These are phyloP conservation scores for Alternaria ethzedia DNA, from an alignment of 2,329 filamentous ascomycete species.

Conservation along the genomic window DNA sequence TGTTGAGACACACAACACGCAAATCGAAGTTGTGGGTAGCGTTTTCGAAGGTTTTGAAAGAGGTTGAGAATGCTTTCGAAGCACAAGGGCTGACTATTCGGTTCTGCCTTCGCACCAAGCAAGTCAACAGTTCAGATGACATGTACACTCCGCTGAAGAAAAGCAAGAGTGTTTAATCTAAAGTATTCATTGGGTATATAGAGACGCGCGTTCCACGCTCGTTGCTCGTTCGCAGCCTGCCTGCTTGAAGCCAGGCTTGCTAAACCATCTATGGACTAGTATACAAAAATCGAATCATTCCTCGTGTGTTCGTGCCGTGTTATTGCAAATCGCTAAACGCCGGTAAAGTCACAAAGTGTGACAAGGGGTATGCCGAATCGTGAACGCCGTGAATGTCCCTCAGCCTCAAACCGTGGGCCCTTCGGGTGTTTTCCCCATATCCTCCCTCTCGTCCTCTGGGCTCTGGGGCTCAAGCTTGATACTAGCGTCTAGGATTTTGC, in stretches of 20 bases:
- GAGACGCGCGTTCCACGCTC: background rate
- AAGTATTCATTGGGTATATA: background rate
- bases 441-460: constrained; percentile 16
- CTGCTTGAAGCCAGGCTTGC: background rate
- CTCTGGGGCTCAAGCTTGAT: constrained; percentile 9
- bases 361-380: background rate
- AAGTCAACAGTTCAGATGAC: background rate
- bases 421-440: constrained; percentile 21
- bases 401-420: constrained; percentile 6
- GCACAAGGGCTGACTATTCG: background rate
- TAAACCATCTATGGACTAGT: background rate
- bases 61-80: background rate
- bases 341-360: background rate
- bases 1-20: background rate
- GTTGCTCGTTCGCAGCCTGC: background rate
- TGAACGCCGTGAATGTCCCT: background rate
- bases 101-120: background rate
- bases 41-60: background rate
- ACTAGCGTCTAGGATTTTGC: background rate
- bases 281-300: constrained; percentile 1
- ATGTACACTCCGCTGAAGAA: background rate
- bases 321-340: constrained; percentile 6
- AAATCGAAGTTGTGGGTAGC: background rate
- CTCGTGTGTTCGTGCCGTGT: constrained; percentile 5
- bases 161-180: background rate